These are phyloP conservation scores for Yamadazyma sp. DNA, from an alignment of 805 yeast species.

Conservation along the genomic window DNA sequence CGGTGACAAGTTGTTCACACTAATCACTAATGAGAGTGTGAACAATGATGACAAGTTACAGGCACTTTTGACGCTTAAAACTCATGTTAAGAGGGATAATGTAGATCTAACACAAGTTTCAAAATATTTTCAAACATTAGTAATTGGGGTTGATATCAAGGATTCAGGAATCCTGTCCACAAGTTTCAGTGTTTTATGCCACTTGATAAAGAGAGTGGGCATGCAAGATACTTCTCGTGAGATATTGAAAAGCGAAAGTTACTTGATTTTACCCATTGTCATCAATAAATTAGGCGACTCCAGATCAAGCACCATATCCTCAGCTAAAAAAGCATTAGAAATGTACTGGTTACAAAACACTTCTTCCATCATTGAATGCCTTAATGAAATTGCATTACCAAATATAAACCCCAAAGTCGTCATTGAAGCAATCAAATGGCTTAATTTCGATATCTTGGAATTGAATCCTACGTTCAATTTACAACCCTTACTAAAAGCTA, in stretches of 20 bases:
- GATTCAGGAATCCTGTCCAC: constrained; percentile 36
- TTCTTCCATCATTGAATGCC: constrained; percentile 40
- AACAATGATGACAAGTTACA: constrained; percentile 12
- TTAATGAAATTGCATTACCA: constrained; percentile 44
- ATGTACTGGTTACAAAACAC: constrained; percentile 56
- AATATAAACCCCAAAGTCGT: constrained; percentile 36
- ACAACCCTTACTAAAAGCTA: constrained; percentile 21
- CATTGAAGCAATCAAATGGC: constrained; percentile 43
- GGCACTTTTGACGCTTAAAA: constrained; percentile 38
- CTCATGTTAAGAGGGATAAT: constrained; percentile 53
- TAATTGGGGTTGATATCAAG: constrained; percentile 40
- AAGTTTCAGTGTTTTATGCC: constrained; percentile 52
- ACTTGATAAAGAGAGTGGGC: constrained; percentile 54
- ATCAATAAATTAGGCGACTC: constrained; percentile 44
- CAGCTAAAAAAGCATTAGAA: constrained; percentile 48
- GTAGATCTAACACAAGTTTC: constrained; percentile 51
- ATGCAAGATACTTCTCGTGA: constrained; percentile 48
- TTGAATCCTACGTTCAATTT: constrained; percentile 33
- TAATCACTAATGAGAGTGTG: background rate
- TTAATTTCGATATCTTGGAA: constrained; percentile 37
- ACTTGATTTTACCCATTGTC: constrained; percentile 50
- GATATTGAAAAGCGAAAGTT: constrained; percentile 40
- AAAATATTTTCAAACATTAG: constrained; percentile 47
- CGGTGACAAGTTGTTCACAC: constrained; percentile 2
- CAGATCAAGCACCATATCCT: constrained; percentile 24